Base-by-base conservation (phyloP, 2,329 filamentous ascomycete genomes). In the Stagonosporopsis chrysanthemi region DNA sequence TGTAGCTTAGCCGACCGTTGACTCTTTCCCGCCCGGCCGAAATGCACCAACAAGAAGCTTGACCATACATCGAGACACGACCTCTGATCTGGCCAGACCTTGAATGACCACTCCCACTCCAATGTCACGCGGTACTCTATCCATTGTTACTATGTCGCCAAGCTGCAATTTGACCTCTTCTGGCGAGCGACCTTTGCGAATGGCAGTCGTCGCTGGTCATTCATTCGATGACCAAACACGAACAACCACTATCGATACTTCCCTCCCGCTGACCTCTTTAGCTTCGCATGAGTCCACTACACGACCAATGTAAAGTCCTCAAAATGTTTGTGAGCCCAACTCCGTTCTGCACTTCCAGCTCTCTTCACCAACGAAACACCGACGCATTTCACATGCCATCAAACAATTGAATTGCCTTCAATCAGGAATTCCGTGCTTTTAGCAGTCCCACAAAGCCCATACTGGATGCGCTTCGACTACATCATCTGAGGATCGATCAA, bases 11-110 rank as follows among this genome's bases (percentile, higher is more conserved):
- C 14, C 47, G 40, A 52, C 43, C 54, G 31, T 23, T 47, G 2
- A 29, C 38, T 39, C 19, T 29, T 42, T 52, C 54, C 47, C 54
- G 42, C 29, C 42, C 31, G 31, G 42, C 42, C 54, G 23, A 29
- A 19, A 12, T 6, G 23, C 17, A 43, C 54, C 48, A 56, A 51
- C 47, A 29, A 19, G 42, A 51, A 52, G 36, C 47, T 52, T 47
- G 31, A 33, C 29, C 47, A 26, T 6, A 33, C 23, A 15, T 51
- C 17, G 7, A 29, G 7, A 15, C 6, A n/a, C 8, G 28, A 36
- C 31, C 6, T 42, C 14, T 12, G 17, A 14, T 14, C 15, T 38
- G 14, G 40, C 42, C 29, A 43, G 38, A 52, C 15, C 28, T 8
- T 42, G 15, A 8, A 12, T 14, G 6, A 22, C 3, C 17, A 39